These are phyloP conservation scores for Turritis glabra DNA, from an alignment of 345 rosid genomes.

Conservation along the genomic window DNA sequence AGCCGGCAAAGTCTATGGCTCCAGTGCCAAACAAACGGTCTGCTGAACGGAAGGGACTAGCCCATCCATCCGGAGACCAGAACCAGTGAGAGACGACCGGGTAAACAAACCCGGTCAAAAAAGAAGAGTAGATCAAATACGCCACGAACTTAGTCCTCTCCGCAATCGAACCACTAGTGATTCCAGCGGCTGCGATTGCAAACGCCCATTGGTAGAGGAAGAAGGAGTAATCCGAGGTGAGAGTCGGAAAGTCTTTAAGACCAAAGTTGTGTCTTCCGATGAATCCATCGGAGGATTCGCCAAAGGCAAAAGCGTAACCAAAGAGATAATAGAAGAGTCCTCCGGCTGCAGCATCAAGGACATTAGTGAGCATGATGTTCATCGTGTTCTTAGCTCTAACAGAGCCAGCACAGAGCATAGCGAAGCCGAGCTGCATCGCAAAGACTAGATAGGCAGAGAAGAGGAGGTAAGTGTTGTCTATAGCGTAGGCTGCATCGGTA, in stretches of 20 bases:
- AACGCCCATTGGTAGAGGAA: constrained; percentile 97
- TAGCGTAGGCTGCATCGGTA: constrained; percentile 60
- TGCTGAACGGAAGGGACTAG: constrained; percentile 48
- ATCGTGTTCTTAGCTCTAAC: constrained; percentile 91
- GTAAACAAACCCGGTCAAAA: constrained; percentile 85
- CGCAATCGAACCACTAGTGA: constrained; percentile 90
- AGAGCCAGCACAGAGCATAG: constrained; percentile 97
- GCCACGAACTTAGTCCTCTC: constrained; percentile 90
- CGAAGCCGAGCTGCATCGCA: constrained; percentile 93
- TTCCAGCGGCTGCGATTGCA: constrained; percentile 94
- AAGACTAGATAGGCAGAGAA: constrained; percentile 94
- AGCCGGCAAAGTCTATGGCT: constrained; percentile 77
- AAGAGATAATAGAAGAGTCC: constrained; percentile 88
- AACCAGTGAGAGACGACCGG: constrained; percentile 95
- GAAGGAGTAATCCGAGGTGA: constrained; percentile 51
- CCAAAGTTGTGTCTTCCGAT: constrained; percentile 76
- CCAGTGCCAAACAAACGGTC: constrained; percentile 66
- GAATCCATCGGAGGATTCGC: constrained; percentile 73
- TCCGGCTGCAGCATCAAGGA: constrained; percentile 88
- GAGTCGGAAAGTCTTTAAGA: constrained; percentile 47
- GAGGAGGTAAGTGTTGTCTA: constrained; percentile 83
- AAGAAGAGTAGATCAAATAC: constrained; percentile 81
- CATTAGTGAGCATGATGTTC: constrained; percentile 97
- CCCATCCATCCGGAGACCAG: constrained; percentile 91
- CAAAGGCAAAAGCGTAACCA: constrained; percentile 92